Evolutionary conservation across 345 rosid species (phyloP).

Genomic region (Pseudoturritis turrita): DNA sequence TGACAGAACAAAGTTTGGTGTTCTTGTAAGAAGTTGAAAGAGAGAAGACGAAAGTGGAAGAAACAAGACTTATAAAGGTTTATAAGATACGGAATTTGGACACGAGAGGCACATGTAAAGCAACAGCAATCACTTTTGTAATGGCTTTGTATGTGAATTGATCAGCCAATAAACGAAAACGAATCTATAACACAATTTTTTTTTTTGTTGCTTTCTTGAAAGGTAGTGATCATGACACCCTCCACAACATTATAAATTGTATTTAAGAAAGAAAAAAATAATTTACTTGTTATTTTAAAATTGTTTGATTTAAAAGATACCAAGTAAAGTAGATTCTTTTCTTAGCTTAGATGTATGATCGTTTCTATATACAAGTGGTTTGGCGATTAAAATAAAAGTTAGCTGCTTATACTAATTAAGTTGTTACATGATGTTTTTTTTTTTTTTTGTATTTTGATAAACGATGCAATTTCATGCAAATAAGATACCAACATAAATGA

Average conservation of each 20-base stretch:
- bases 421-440: no score
- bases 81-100: slow-evolving; percentile 1
- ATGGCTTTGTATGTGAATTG: not conserved
- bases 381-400: not conserved
- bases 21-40: slow-evolving; percentile 4
- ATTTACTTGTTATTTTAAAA: not conserved
- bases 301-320: slow-evolving; percentile 8
- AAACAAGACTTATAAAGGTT: not conserved
- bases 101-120: slow-evolving; percentile 34
- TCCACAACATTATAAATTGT: not conserved
- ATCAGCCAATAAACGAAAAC: slow-evolving; percentile 13
- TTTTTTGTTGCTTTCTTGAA: slow-evolving; percentile 25
- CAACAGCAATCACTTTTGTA: slow-evolving; percentile 13
- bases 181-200: slow-evolving; percentile 3
- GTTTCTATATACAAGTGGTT: slow-evolving; percentile 7
- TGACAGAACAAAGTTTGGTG: not conserved
- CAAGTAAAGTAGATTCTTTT: slow-evolving; percentile 32
- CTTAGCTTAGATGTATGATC: slow-evolving; percentile 26
- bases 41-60: slow-evolving; percentile 15
- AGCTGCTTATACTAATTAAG: not conserved
- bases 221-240: slow-evolving; percentile 23
- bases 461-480: no score
- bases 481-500: no score
- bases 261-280: no score
- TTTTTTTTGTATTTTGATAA: no score